phyloP scores from a whole-genome alignment of 805 yeast genomes.

The Limtongia smithiae region DNA sequence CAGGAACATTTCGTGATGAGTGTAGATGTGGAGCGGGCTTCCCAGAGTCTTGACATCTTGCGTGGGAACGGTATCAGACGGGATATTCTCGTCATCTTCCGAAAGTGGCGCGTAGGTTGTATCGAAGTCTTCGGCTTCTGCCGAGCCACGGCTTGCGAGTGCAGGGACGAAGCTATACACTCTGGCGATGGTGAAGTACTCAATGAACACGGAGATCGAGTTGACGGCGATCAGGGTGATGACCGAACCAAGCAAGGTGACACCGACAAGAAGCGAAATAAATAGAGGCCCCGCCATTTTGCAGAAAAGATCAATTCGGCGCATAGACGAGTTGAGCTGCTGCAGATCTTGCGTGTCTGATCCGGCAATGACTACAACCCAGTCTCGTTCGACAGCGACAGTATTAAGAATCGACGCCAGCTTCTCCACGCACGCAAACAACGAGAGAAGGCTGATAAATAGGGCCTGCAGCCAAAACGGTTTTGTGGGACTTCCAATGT shows the following conservation, averaged over 20 bases:
- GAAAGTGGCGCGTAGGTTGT: neutral
- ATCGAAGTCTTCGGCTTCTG: neutral
- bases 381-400: slow-evolving; percentile 43
- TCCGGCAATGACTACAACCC: slow-evolving; percentile 41
- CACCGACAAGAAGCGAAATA: slow-evolving; percentile 37
- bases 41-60: too few relatives aligned
- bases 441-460: slow-evolving; percentile 29
- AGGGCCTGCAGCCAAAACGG: slow-evolving; percentile 7
- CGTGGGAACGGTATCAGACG: neutral
- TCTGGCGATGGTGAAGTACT: slow-evolving; percentile 37
- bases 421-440: slow-evolving; percentile 40
- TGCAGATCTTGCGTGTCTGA: slow-evolving; percentile 31
- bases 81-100: neutral
- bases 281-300: slow-evolving; percentile 42
- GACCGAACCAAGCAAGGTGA: slow-evolving; percentile 33
- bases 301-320: slow-evolving; percentile 42
- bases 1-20: slow-evolving; percentile 33
- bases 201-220: slow-evolving; percentile 36
- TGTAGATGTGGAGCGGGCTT: slow-evolving; percentile 30
- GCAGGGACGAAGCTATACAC: slow-evolving; percentile 38
- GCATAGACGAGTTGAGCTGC: slow-evolving; percentile 38
- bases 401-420: slow-evolving; percentile 39
- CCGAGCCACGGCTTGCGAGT: slow-evolving; percentile 24
- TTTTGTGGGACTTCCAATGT: slow-evolving; percentile 1
- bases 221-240: slow-evolving; percentile 35